Evolutionary conservation across 164 flowering plant genomes (phyloP).

Genomic region (Umbellularia californica): DNA sequence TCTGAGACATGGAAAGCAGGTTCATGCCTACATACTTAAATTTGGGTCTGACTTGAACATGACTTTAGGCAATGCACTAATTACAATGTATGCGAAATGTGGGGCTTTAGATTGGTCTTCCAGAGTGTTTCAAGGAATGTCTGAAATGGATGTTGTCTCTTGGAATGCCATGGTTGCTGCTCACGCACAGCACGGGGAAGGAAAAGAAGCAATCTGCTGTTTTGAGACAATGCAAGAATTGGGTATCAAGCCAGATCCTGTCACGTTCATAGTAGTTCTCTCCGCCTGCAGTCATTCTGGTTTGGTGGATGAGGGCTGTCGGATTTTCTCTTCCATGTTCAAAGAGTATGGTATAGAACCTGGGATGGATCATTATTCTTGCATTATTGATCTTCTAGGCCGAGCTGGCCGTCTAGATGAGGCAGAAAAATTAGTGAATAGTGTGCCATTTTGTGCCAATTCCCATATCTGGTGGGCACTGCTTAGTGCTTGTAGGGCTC

Average conservation of each 20-base stretch:
- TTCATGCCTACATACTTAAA: conserved; percentile 53
- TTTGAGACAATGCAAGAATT: conserved; percentile 39
- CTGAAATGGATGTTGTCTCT: conserved; percentile 39
- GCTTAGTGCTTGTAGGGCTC: conserved; percentile 61
- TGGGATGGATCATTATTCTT: conserved; percentile 49
- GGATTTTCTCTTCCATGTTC: conserved; percentile 51
- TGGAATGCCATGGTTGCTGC: conserved; percentile 65
- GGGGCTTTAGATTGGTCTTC: conserved; percentile 44
- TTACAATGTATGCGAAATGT: conserved; percentile 56
- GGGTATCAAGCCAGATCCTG: conserved; percentile 40
- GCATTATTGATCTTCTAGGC: conserved; percentile 54
- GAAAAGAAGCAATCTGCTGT: conserved; percentile 44
- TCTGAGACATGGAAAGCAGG: conserved; percentile 48
- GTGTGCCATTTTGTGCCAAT: conserved; percentile 24
- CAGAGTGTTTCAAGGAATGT: conserved; percentile 39
- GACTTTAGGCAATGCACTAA: conserved; percentile 50
- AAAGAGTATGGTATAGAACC: conserved; percentile 40
- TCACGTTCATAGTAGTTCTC: conserved; percentile 61
- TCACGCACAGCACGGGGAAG: conserved; percentile 61
- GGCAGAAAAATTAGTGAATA: conserved; percentile 40
- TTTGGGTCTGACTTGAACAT: conserved; percentile 25
- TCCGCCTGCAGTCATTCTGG: conserved; percentile 76
- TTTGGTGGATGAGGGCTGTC: conserved; percentile 44
- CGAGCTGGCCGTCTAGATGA: conserved; percentile 55
- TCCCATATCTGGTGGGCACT: conserved; percentile 50